Base-by-base conservation (phyloP, 202 grass and related monocot species). In the Brachypodium distachyon region DNA sequence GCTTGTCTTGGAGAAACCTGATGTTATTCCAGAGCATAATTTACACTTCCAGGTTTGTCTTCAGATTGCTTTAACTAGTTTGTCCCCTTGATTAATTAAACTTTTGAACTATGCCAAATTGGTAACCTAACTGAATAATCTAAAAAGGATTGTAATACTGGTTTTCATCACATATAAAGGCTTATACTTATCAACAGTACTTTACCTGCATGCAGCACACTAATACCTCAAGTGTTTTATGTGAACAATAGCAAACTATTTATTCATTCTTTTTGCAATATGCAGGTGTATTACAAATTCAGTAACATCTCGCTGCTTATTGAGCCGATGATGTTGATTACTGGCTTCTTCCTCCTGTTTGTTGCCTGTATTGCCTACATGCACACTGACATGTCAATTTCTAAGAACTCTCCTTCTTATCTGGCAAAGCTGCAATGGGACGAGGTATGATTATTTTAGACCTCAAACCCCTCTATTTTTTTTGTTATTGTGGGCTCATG, bases 21-120 rank as follows among this genome's bases (percentile, higher is more conserved):
- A 91, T 86, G 92, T 99, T 83, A 85, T 96, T 83, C 96, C 96
- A 2, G 96, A 99, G 83, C 87, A 96, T 85, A 99, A 96, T 73
- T 66, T 96, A 26, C 85, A 96, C 89, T 99, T 99, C 61, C 90
- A 99, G 96, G 96, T 99, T 62, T 71, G 28, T 79, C 22, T 57
- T 67, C 33, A 66, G 42, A 76, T 53, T 41, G 33, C 81, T 46
- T 84, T 22, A 9, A 44, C 8, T 53, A 61, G 50, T 63, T 79
- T 37, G 38, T 47, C n/a, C 29, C 61, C 62, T 44, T 58, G 28
- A 44, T 54, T 53, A 3, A 14, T 62, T 9, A 32, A 61, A 48
- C 54, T 18, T 38, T 1, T 79, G 10, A 62, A 12, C 3, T 47
- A 44, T 61, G 28, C 10, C 68, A 33, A 74, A 18, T 28, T 42